Conservation (phyloP, 2,329 filamentous ascomycete genomes). For the Scedosporium minutisporum region DNA sequence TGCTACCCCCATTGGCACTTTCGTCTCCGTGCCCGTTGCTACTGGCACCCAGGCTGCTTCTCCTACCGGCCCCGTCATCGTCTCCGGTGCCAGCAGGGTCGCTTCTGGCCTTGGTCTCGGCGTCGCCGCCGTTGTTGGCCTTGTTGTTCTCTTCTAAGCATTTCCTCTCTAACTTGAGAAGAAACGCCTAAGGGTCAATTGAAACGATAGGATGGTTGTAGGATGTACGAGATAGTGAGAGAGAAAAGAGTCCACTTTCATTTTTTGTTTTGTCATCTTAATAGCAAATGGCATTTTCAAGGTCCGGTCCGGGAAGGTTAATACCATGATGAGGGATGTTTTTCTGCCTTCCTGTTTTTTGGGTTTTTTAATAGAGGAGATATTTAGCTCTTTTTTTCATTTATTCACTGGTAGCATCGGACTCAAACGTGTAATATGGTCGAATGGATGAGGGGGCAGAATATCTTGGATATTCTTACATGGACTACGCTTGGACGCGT, state of each 20-base stretch:
- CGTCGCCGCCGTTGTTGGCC: neutral
- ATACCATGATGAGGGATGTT: neutral
- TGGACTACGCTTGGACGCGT: neutral
- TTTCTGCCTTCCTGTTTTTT: neutral
- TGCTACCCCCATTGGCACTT: slow-evolving; percentile 3
- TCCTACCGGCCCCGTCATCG: neutral
- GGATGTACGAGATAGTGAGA: neutral
- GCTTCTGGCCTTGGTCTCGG: slow-evolving; percentile 2
- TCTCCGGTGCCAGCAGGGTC: neutral
- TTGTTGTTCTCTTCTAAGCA: neutral
- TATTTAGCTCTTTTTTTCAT: neutral
- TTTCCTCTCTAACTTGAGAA: neutral
- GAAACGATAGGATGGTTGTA: too few relatives aligned
- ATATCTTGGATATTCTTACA: neutral
- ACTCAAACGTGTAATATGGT: neutral
- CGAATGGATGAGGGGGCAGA: neutral
- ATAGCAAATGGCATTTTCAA: neutral
- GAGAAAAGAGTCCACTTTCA: too few relatives aligned
- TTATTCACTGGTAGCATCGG: neutral
- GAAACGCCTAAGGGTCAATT: too few relatives aligned
- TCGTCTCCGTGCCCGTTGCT: slow-evolving; percentile 4
- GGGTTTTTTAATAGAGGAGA: neutral
- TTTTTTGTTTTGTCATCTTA: neutral
- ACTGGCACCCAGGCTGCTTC: slow-evolving; percentile 1
- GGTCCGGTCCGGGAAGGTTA: neutral